Evolutionary conservation across 805 yeast genomes (phyloP).

Genomic region (Isabelozyma pseudorhagii): DNA sequence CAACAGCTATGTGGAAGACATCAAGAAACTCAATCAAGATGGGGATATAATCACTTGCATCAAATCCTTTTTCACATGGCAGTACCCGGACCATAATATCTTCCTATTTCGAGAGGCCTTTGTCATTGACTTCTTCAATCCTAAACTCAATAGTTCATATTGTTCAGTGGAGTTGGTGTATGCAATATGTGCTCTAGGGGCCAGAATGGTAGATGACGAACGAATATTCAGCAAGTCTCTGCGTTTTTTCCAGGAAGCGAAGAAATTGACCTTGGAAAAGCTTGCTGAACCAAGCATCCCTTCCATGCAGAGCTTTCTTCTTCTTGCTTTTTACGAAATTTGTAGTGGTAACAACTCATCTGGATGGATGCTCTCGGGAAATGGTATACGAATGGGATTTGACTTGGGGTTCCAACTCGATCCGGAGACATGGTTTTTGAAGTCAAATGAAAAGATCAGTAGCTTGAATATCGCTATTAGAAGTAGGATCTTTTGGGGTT

Average conservation of each 20-base stretch:
- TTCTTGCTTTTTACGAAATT: slow-evolving; percentile 59
- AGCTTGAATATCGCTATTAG: slow-evolving; percentile 56
- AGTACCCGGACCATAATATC: slow-evolving; percentile 61
- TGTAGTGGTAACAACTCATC: slow-evolving; percentile 56
- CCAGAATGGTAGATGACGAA: slow-evolving; percentile 46
- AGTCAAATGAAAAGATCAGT: slow-evolving; percentile 36
- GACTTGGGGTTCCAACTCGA: slow-evolving; percentile 63
- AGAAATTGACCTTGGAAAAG: slow-evolving; percentile 36
- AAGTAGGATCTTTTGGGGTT: slow-evolving; percentile 65
- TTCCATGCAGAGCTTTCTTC: slow-evolving; percentile 55
- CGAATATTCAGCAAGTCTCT: slow-evolving; percentile 39
- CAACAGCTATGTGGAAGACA: slow-evolving; percentile 9
- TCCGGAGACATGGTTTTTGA: slow-evolving; percentile 55
- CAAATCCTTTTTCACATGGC: slow-evolving; percentile 55
- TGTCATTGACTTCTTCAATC: slow-evolving; percentile 57
- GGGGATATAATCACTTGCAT: slow-evolving; percentile 34
- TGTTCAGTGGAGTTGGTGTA: slow-evolving; percentile 54
- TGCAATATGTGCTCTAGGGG: slow-evolving; percentile 59
- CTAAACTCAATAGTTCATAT: slow-evolving; percentile 48
- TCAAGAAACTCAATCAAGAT: slow-evolving; percentile 29
- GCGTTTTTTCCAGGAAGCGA: slow-evolving; percentile 46
- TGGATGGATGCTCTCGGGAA: slow-evolving; percentile 64
- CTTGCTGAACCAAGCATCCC: slow-evolving; percentile 50
- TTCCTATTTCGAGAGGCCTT: slow-evolving; percentile 65
- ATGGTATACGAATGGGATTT: slow-evolving; percentile 62